phyloP scores from a whole-genome alignment of 441 rosid species.

The Croton laevigatus region DNA sequence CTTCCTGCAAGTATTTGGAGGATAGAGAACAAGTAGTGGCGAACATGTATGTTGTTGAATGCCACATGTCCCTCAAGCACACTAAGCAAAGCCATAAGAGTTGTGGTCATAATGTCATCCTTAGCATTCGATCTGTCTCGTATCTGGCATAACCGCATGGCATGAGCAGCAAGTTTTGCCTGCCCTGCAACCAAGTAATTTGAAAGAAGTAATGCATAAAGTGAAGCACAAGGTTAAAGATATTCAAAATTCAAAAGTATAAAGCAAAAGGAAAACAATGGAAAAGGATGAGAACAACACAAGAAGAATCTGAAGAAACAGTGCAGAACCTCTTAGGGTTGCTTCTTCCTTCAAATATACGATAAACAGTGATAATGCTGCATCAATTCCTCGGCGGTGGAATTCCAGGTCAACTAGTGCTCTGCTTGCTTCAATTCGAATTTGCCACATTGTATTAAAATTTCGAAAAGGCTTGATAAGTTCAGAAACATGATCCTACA shows the following conservation, averaged over 20 bases:
- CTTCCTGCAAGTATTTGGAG: conserved; percentile 79
- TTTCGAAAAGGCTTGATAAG: conserved; percentile 77
- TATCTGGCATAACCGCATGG: conserved; percentile 80
- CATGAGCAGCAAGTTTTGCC: conserved; percentile 68
- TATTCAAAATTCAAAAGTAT: not conserved
- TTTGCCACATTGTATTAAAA: conserved; percentile 59
- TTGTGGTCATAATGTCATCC: conserved; percentile 45
- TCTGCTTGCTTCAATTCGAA: conserved; percentile 83
- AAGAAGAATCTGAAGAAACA: conserved; percentile 1
- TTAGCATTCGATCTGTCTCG: conserved; percentile 45
- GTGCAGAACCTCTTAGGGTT: conserved; percentile 73
- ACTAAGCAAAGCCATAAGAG: conserved; percentile 67
- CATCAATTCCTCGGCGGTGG: conserved; percentile 78
- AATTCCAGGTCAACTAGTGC: conserved; percentile 92
- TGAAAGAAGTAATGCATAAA: not conserved
- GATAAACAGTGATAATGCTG: conserved; percentile 67
- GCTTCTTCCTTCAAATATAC: conserved; percentile 71
- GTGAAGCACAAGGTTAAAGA: not conserved
- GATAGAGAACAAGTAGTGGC: conserved; percentile 84
- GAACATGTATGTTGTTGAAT: conserved; percentile 76
- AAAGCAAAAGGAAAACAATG: not conserved
- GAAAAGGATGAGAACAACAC: not conserved
- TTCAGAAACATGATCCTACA: conserved; percentile 76
- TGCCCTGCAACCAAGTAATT: conserved; percentile 64
- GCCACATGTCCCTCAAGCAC: conserved; percentile 68